Conservation (phyloP, 2,329 filamentous ascomycete genomes). For the Fusarium sp. region DNA sequence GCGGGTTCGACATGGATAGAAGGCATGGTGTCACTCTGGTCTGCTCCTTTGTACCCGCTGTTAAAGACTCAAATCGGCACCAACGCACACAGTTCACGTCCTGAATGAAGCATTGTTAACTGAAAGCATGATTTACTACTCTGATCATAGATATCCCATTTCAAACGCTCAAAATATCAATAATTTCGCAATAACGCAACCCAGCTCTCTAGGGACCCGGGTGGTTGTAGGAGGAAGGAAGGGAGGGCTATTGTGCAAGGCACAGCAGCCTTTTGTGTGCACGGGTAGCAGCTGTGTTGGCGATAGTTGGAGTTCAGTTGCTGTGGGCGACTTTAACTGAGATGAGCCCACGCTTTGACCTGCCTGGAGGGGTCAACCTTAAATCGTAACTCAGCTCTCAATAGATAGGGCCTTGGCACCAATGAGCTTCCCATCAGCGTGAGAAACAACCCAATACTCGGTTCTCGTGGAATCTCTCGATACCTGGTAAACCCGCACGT, state of each 20-base stretch:
- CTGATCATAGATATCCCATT: not conserved
- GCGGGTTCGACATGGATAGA: not conserved
- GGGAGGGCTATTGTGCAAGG: too few species aligned
- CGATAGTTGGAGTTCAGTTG: too few species aligned
- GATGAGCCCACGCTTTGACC: too few species aligned
- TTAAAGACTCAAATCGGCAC: not conserved
- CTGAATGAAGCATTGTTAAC: not conserved
- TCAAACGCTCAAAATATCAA: slow-evolving; percentile 1
- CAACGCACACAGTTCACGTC: too few species aligned
- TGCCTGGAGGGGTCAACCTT: too few species aligned
- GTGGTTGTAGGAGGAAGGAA: too few species aligned
- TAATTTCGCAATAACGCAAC: not conserved
- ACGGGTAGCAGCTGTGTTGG: too few species aligned
- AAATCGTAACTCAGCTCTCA: slow-evolving; percentile 60
- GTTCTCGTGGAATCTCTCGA: slow-evolving; percentile 69
- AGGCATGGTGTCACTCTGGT: not conserved
- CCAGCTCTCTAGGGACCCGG: not conserved
- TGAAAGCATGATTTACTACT: not conserved
- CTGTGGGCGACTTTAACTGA: too few species aligned
- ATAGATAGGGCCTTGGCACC: slow-evolving; percentile 83
- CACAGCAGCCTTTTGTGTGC: too few species aligned
- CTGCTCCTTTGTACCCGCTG: not conserved
- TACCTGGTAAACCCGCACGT: slow-evolving; percentile 81
- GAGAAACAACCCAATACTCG: slow-evolving; percentile 85
- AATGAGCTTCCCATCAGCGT: slow-evolving; percentile 71